Conservation (phyloP, 768 basidiomycete species). For the Lactarius evosmus region DNA sequence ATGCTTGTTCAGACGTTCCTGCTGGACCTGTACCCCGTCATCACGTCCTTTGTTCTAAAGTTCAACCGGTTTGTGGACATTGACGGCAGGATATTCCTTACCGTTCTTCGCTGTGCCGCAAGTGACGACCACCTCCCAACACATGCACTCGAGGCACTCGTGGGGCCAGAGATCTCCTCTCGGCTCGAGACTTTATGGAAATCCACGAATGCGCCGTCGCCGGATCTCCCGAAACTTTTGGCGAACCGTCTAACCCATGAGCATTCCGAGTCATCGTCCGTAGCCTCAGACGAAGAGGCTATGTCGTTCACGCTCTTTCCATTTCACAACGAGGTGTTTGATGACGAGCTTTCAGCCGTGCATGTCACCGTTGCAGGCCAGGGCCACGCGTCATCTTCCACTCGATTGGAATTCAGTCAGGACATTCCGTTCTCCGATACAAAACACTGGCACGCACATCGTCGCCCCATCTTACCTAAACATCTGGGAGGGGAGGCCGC, state of each 20-base stretch:
- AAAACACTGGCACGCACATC: slow-evolving; percentile 57
- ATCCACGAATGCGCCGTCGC: slow-evolving; percentile 21
- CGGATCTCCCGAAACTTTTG: slow-evolving; percentile 34
- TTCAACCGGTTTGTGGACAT: slow-evolving; percentile 40
- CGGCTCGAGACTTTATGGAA: slow-evolving; percentile 33
- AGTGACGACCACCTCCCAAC: slow-evolving; percentile 26
- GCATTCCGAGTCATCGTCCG: slow-evolving; percentile 20
- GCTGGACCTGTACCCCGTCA: slow-evolving; percentile 37
- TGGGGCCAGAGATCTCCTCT: slow-evolving; percentile 33
- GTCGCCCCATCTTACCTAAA: slow-evolving; percentile 48
- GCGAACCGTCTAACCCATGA: background rate
- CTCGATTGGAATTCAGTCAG: slow-evolving; percentile 40
- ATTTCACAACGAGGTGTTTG: slow-evolving; percentile 42
- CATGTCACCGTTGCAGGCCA: slow-evolving; percentile 31
- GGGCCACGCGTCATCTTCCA: slow-evolving; percentile 12
- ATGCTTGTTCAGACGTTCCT: slow-evolving; percentile 42
- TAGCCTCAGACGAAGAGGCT: slow-evolving; percentile 20
- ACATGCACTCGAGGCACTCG: slow-evolving; percentile 27
- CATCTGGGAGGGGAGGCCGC: slow-evolving; percentile 49
- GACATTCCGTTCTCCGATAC: slow-evolving; percentile 47
- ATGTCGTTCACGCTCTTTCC: slow-evolving; percentile 33
- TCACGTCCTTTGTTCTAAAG: slow-evolving; percentile 30
- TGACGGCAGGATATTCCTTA: slow-evolving; percentile 51
- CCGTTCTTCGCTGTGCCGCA: slow-evolving; percentile 42
- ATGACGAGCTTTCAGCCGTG: slow-evolving; percentile 40